Base-by-base conservation (phyloP, 2,329 filamentous ascomycete genomes). In the Fusarium abutilonis region DNA sequence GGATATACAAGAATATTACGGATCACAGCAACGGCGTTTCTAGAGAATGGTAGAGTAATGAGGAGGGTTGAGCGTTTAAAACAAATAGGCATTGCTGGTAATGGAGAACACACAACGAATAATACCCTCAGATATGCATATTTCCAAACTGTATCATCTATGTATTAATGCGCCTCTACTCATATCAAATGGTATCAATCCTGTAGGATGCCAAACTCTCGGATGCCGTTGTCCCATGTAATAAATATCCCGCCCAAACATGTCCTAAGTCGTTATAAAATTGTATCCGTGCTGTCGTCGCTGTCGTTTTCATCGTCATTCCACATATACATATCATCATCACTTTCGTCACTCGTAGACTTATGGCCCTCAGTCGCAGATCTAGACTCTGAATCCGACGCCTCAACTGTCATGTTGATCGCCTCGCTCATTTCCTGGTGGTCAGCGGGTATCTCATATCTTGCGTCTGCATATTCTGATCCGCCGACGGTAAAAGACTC, bases 401-500 rank as follows among this genome's bases (percentile, higher is more conserved):
- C 39, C 14, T 73, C 72, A 9, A 73, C 60, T 15, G 68, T 52
- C 51, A 55, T 64, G 14, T 69, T 58, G 9, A 75, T 52, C 3
- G 64, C 67, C 10, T 68, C 53, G 1, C 66, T 68, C 13, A 63
- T 63, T 15, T 41, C 48, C 53, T 76, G 72, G 9, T 72, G 67
- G 1, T 72, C 72, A 1, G 69, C 72, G 1, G 76, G 77, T 1
- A 74, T 49, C n/a, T 62, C 69, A 52, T 70, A 74, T 39, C 69
- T 68, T 6, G 78, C 79, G 9, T 74, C 70, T 2, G 71, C 61
- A 28, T 76, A 78, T 1, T 75, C 76, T 5, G 67, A 58, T 3
- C 66, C 69, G 6, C 69, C 72, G 4, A 66, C 60, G 0, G 71
- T 70, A 46, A 79, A 79, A n/a, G 69, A 56, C 55, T 79, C 78